Base-by-base conservation (phyloP, 805 yeast genomes). In the Teunomyces cretensis region DNA sequence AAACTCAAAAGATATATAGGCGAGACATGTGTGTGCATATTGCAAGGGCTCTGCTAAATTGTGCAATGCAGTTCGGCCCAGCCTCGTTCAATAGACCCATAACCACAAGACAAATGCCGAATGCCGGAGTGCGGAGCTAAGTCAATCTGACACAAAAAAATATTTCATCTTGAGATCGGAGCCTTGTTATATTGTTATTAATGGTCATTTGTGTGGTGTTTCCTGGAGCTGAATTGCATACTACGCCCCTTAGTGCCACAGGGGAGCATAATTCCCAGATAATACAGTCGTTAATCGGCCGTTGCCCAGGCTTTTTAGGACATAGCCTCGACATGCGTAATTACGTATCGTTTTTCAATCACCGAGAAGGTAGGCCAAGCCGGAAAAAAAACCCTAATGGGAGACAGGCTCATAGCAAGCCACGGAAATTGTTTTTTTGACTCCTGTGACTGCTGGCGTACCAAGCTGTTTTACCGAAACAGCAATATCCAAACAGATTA, bases 111-210 rank as follows among this genome's bases (percentile, higher is more conserved):
- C 22, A 6, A 19, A 19, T 19, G 22, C 22, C 22, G 22, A 19
- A 14, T n/a, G 16, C 36, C n/a, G 22, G 17, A 17, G 16, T 16
- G 36, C 36, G 36, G 36, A 33, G 36, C 16, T 16, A 19, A 19
- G 22, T 19, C 17, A 33, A 15, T 19, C 12, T 17, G 36, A 15
- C 22, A 33, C 16, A 33, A 16, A 33, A 17, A 17, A 11, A 16
- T 17, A 16, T 5, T 9, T 14, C 15, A 11, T 3, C 13, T 16
- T 12, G 16, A 12, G 19, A 15, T 13, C 36, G 12, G 16, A 33
- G 36, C 36, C 36, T 33, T 33, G 36, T 33, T 33, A n/a, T n/a
- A n/a, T n/a, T n/a, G n/a, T n/a, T n/a, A n/a, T n/a, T 13, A 15
- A n/a, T 15, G n/a, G 13, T 13, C 22, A 19, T 19, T 19, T 19